These are phyloP conservation scores for Evansstolkia leycettana DNA, from an alignment of 495 filamentous ascomycete species.

Conservation along the genomic window DNA sequence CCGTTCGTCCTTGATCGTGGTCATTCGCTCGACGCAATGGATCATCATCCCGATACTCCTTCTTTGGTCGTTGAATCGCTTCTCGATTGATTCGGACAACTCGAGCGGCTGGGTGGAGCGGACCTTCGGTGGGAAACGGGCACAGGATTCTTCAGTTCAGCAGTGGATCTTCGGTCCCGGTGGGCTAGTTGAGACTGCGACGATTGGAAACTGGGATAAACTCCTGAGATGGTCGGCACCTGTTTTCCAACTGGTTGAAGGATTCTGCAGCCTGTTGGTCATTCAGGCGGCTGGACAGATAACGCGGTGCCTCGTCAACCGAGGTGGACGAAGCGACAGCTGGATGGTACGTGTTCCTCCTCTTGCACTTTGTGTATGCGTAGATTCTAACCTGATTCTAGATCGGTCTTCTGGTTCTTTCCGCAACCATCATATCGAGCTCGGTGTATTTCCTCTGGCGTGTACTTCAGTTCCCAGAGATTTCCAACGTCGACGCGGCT, in stretches of 20 bases:
- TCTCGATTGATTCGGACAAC: constrained; percentile 72
- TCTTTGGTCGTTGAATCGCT: constrained; percentile 89
- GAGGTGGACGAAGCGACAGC: constrained; percentile 74
- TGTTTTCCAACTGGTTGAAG: constrained; percentile 85
- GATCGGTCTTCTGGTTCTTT: constrained; percentile 80
- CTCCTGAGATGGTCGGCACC: constrained; percentile 87
- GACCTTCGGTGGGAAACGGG: constrained; percentile 59
- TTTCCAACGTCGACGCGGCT: constrained; percentile 86
- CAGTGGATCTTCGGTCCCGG: constrained; percentile 79
- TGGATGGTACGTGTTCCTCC: constrained; percentile 72
- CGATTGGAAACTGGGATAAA: constrained; percentile 82
- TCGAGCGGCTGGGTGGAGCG: constrained; percentile 64
- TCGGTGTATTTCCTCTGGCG: constrained; percentile 95
- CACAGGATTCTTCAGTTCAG: constrained; percentile 47
- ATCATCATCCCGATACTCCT: constrained; percentile 67
- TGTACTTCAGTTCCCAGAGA: constrained; percentile 82
- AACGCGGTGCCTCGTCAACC: constrained; percentile 89
- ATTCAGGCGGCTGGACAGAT: constrained; percentile 92
- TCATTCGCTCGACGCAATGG: constrained; percentile 70
- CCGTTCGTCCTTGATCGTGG: constrained; percentile 49
- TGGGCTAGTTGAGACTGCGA: constrained; percentile 63
- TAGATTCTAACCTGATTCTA: constrained; percentile 22
- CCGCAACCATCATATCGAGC: constrained; percentile 82
- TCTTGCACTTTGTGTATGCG: constrained; percentile 11
- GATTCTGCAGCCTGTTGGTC: constrained; percentile 90